Evolutionary conservation across 257 asterid genomes (phyloP), one percentile per base, ranked within the genome.

Genomic region (Nicotiana knightiana): DNA sequence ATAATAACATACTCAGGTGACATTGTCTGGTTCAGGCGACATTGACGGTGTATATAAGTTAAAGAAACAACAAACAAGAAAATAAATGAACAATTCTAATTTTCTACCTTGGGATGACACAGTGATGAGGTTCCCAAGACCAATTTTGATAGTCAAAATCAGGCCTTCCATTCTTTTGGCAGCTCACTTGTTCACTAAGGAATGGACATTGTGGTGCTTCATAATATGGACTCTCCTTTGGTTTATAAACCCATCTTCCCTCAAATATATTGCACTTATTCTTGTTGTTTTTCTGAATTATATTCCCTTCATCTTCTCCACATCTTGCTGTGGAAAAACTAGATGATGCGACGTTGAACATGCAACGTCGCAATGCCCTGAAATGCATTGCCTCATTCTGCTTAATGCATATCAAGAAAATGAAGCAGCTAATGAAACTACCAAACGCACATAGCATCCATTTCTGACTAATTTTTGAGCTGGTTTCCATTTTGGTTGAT

Each of bases 51-150:
- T 53, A 53, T 10, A 12, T 12, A 13, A 53, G 58, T 53, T 43
- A 43, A 0, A 43, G 11, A 43, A 43, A 43, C 51, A 43, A 43
- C 12, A 43, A 35, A 79, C 39, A 48, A 79, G 75, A 61, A 78
- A 43, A 79, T 8, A 24, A 58, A 61, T 3, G 37, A 79, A 64
- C 26, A 4, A 43, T 2, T 79, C 24, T 21, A 21, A 21, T 21
- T 79, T 79, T 48, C 59, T 82, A 82, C 85, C 81, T 63, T 37
- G 85, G 85, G 18, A 82, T 62, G 33, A 21, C 28, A 73, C 85
- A 82, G 15, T 71, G 66, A 46, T 75, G 77, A 82, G 81, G 81
- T 82, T 82, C 85, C 85, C 85, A 82, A 61, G 81, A 70, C 85
- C 85, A 82, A 70, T 82, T 82, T 53, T 82, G 81, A 39, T 82